These are phyloP conservation scores for Candida dendrica DNA, from an alignment of 805 yeast genomes.

Conservation along the genomic window DNA sequence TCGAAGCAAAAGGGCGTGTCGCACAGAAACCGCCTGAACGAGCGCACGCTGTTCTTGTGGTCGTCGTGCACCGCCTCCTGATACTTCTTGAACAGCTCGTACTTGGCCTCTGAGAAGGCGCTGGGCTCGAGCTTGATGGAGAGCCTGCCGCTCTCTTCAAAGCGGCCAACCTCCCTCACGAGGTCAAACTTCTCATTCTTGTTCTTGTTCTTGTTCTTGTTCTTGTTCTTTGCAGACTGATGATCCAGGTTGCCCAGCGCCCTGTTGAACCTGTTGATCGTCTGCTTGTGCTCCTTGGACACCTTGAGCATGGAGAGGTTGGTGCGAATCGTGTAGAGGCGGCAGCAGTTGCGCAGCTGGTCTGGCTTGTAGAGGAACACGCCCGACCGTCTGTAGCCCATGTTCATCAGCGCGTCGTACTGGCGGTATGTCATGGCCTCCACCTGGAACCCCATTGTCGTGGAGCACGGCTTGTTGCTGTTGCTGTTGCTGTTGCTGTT, in stretches of 20 bases:
- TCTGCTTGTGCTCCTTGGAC: slow-evolving; percentile 60
- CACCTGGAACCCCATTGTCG: slow-evolving; percentile 32
- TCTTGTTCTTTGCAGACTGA: too few relatives aligned
- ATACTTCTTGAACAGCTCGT: slow-evolving; percentile 53
- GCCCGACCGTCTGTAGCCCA: slow-evolving; percentile 80
- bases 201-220: slow-evolving; percentile 1
- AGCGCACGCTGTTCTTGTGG: slow-evolving; percentile 33
- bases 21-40: slow-evolving; percentile 65
- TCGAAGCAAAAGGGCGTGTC: slow-evolving; percentile 46
- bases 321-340: slow-evolving; percentile 72
- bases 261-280: slow-evolving; percentile 49
- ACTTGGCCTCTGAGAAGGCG: slow-evolving; percentile 50
- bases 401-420: slow-evolving; percentile 61
- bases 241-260: too few relatives aligned
- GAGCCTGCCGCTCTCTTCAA: slow-evolving; percentile 26
- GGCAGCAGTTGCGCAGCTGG: slow-evolving; percentile 65
- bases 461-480: slow-evolving; percentile 11
- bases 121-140: slow-evolving; percentile 48
- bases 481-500: too few relatives aligned
- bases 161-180: slow-evolving; percentile 27
- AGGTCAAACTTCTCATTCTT: slow-evolving; percentile 20
- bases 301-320: slow-evolving; percentile 36
- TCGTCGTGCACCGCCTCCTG: slow-evolving; percentile 70
- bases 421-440: slow-evolving; percentile 39
- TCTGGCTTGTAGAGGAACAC: slow-evolving; percentile 61